Evolutionary conservation across 2,329 filamentous ascomycete genomes (phyloP).

Genomic region (Sclerotinia sclerotiorum): DNA sequence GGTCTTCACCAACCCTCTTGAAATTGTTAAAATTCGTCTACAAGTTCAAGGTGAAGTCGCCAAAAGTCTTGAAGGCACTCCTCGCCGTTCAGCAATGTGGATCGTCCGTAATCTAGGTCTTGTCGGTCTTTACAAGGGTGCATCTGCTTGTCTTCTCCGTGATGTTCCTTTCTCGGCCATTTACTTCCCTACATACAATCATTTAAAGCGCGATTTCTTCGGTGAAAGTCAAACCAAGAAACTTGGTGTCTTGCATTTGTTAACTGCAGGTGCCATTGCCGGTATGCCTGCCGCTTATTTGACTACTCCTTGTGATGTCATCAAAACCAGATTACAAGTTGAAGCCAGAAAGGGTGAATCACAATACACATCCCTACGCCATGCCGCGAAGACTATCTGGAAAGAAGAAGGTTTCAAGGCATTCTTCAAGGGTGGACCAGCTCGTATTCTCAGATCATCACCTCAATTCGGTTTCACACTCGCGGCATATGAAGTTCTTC

Average conservation of each 20-base stretch:
- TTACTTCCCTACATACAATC: slow-evolving; percentile 96
- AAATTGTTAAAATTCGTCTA: slow-evolving; percentile 98
- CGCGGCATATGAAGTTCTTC: slow-evolving; percentile 89
- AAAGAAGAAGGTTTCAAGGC: slow-evolving; percentile 91
- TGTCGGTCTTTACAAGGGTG: slow-evolving; percentile 93
- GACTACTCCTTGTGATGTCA: slow-evolving; percentile 96
- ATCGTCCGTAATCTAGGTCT: slow-evolving; percentile 95
- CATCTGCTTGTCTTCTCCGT: slow-evolving; percentile 87
- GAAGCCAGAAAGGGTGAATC: slow-evolving; percentile 95
- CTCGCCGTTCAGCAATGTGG: slow-evolving; percentile 93
- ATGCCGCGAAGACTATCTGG: slow-evolving; percentile 80
- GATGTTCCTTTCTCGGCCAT: slow-evolving; percentile 98
- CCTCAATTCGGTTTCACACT: slow-evolving; percentile 98
- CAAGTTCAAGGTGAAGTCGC: slow-evolving; percentile 96
- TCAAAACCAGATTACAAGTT: slow-evolving; percentile 97
- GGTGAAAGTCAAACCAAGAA: slow-evolving; percentile 86
- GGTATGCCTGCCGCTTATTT: slow-evolving; percentile 92
- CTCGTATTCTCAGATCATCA: slow-evolving; percentile 90
- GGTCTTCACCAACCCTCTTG: slow-evolving; percentile 96
- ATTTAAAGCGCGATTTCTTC: slow-evolving; percentile 91
- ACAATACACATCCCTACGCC: slow-evolving; percentile 80
- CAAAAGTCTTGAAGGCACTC: slow-evolving; percentile 78
- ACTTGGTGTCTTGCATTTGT: slow-evolving; percentile 83
- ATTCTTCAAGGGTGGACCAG: slow-evolving; percentile 98
- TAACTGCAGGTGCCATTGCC: slow-evolving; percentile 91